Evolutionary conservation across 2,329 filamentous ascomycete genomes (phyloP).

Genomic region (Colletotrichum liriopes): DNA sequence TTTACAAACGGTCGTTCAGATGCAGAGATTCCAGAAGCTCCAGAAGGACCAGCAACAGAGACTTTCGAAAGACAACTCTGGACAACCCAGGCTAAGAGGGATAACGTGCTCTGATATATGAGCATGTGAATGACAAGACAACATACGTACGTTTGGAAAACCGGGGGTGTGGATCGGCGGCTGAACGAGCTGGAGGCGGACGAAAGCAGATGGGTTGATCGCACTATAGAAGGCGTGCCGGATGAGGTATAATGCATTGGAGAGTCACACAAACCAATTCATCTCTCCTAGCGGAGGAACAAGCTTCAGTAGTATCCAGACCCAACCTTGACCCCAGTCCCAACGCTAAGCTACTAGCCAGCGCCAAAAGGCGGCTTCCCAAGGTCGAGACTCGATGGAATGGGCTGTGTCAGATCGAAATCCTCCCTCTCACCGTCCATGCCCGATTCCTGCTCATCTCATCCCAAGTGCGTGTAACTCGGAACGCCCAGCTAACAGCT

Average conservation of each 20-base stretch:
- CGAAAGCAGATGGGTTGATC: constrained; percentile 20
- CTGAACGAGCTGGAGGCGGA: constrained; percentile 5
- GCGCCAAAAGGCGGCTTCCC: constrained; percentile 13
- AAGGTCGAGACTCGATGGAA: constrained; percentile 3
- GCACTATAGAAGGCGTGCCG: constrained; percentile 10
- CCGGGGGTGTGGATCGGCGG: not conserved
- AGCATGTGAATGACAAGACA: not conserved
- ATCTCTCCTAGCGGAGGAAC: constrained; percentile 5
- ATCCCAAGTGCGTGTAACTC: not conserved
- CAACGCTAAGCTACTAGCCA: constrained; percentile 23
- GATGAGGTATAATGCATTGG: constrained; percentile 21
- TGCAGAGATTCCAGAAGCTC: not conserved
- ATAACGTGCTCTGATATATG: constrained; percentile 24
- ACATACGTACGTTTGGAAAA: not conserved
- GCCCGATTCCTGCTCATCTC: not conserved
- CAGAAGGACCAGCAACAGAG: not conserved
- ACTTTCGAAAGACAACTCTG: not conserved
- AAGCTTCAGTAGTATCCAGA: constrained; percentile 1
- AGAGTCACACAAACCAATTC: not conserved
- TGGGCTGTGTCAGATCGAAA: constrained; percentile 2
- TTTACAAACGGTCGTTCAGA: not conserved
- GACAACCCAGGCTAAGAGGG: not conserved
- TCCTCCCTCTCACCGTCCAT: not conserved
- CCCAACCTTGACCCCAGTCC: constrained; percentile 14
- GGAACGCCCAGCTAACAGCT: not conserved